Evolutionary conservation across 1,284 basidiomycete genomes (phyloP).

Genomic region (Porogramme epimiltina): DNA sequence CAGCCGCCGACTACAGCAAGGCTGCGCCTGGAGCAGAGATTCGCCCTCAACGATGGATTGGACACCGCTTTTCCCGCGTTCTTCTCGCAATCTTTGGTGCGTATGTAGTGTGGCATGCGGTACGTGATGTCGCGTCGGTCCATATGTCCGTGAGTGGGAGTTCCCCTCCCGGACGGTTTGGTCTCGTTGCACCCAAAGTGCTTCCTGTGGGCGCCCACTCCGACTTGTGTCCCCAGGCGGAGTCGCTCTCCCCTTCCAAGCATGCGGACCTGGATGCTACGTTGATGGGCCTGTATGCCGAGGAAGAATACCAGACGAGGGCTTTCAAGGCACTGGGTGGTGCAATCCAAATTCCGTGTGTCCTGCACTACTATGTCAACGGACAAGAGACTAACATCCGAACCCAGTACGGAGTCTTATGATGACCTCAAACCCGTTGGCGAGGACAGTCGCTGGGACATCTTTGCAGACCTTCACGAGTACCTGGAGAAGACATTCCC

Average conservation of each 20-base stretch:
- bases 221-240: conserved; percentile 44
- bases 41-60: too few species aligned
- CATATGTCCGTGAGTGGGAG: not conserved
- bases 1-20: too few species aligned
- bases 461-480: conserved; percentile 39
- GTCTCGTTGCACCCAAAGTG: not conserved
- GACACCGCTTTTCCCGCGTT: too few species aligned
- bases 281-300: conserved; percentile 24
- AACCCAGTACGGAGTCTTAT: conserved; percentile 30
- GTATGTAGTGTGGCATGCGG: not conserved
- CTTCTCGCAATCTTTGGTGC: too few species aligned
- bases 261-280: conserved; percentile 41
- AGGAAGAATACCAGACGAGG: conserved; percentile 10
- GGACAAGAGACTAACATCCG: too few species aligned
- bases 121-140: not conserved
- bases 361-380: not conserved
- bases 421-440: conserved; percentile 34
- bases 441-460: conserved; percentile 45
- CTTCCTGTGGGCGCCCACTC: not conserved
- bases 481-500: conserved; percentile 43
- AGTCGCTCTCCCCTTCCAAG: conserved; percentile 40
- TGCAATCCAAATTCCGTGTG: conserved; percentile 27
- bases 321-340: conserved; percentile 22
- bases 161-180: not conserved
- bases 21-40: too few species aligned